Evolutionary conservation across 108 stramenopile species (phyloP), one percentile per base, ranked within the genome.

Genomic region (Nannochloropsis salina): DNA sequence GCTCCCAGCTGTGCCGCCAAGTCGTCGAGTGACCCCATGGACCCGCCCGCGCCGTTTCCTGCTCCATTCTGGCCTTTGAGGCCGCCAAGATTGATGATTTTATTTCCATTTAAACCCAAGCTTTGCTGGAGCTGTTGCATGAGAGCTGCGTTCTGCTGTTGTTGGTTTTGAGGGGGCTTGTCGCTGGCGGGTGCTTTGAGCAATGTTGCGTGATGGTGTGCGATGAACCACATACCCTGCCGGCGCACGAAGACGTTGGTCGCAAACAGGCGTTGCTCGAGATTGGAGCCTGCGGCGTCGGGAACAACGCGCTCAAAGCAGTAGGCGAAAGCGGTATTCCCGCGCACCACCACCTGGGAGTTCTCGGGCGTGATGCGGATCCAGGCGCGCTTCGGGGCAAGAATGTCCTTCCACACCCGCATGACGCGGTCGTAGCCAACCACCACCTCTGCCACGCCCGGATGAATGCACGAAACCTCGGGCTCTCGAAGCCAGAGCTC

Each of bases 201-300:
- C 20, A 74, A n/a, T 4, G 61, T 74, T 15, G 61, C 61, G 61
- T 74, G 61, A n/a, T 74, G 61, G 61, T 74, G 61, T n/a, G 20
- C 61, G 61, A 74, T 74, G 61, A n/a, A 74, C 61, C 61, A 74
- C 61, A 74, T 74, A n/a, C 61, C 61, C 61, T 74, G 61, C 61
- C 61, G 61, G 20, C 61, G 61, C 61, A 74, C 61, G 61, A 74
- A 74, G 20, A 74, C 61, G n/a, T 74, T 74, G 6, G 61, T 74
- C 3, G 61, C 61, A 8, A 74, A 74, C 61, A 74, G 61, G 20
- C 61, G 61, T n/a, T 74, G 61, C 61, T 74, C 61, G 15, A 74
- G 6, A 74, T 74, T 74, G n/a, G 61, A 74, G n/a, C 61, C 61
- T n/a, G 61, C 61, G n/a, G 61, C 61, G 8, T 74, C 61, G 61